phyloP scores from a whole-genome alignment of 2,329 filamentous ascomycete species.

The Metarhizium brunneum region DNA sequence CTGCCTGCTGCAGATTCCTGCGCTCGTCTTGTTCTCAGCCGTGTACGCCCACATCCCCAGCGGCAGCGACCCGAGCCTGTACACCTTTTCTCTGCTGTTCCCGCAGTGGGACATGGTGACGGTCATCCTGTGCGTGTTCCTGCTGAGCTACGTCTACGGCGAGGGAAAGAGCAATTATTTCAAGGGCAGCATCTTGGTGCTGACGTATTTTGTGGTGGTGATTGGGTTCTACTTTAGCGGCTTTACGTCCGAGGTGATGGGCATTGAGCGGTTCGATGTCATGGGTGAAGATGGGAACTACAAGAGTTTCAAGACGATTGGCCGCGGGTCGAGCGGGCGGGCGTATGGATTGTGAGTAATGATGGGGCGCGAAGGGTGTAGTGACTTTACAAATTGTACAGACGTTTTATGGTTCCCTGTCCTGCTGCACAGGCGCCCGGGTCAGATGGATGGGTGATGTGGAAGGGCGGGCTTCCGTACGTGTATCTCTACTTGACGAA shows the following conservation, averaged over 20 bases:
- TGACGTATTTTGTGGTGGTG: conserved; percentile 88
- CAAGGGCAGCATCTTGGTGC: conserved; percentile 89
- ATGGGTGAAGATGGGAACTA: conserved; percentile 41
- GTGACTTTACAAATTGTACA: not conserved
- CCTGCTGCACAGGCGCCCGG: not conserved
- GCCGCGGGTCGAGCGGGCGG: conserved; percentile 28
- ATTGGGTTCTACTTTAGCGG: conserved; percentile 84
- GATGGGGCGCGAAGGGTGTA: not conserved
- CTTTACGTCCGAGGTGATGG: conserved; percentile 36
- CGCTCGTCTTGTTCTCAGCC: conserved; percentile 84
- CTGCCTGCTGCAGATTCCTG: conserved; percentile 87
- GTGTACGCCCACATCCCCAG: conserved; percentile 45
- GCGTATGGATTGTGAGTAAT: conserved; percentile 14
- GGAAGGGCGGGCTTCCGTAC: not conserved
- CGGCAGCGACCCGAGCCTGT: conserved; percentile 34
- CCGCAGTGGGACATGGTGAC: conserved; percentile 99
- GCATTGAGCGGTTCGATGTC: conserved; percentile 42
- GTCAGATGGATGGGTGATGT: not conserved
- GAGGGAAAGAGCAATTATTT: conserved; percentile 99
- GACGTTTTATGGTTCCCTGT: not conserved
- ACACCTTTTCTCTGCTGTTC: conserved; percentile 82
- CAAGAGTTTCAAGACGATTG: conserved; percentile 44
- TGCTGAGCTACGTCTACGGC: conserved; percentile 94
- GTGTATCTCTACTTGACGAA: not conserved
- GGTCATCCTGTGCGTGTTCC: conserved; percentile 89